A percentile compares a stretch with the other conserved stretches of the same genome.
Evolutionary conservation across 2,329 filamentous ascomycete genomes (phyloP).

Genomic region (Cladosporium sphaerospermum): DNA sequence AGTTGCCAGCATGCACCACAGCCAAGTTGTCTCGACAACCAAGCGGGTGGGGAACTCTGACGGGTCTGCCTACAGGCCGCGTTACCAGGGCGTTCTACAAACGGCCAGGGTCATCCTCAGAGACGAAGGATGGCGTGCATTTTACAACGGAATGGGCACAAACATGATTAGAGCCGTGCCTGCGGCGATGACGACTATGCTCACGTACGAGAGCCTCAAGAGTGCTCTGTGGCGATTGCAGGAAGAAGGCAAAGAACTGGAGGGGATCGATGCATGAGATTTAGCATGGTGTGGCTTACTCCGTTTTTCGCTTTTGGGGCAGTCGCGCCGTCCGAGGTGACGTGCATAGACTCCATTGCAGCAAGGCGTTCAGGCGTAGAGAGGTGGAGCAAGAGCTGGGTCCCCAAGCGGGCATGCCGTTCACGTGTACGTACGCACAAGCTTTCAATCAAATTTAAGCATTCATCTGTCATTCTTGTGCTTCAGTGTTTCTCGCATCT

Average conservation of each 20-base stretch:
- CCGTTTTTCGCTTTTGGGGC: no score
- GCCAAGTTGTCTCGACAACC: slow-evolving; percentile 28
- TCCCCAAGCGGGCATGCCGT: background rate
- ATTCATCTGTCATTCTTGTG: background rate
- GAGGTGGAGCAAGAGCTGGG: background rate
- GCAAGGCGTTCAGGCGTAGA: slow-evolving; percentile 8
- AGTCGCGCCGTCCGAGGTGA: no score
- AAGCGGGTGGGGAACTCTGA: slow-evolving; percentile 41
- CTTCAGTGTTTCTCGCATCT: background rate
- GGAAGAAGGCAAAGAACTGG: slow-evolving; percentile 40
- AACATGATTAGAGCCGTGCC: slow-evolving; percentile 96
- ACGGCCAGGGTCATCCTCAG: slow-evolving; percentile 78
- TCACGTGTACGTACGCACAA: background rate
- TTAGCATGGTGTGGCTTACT: background rate
- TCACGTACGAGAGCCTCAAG: slow-evolving; percentile 82
- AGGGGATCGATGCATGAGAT: slow-evolving; percentile 10
- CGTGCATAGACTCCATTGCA: background rate
- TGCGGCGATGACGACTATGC: slow-evolving; percentile 92
- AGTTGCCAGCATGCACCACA: slow-evolving; percentile 39
- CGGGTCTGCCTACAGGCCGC: slow-evolving; percentile 47
- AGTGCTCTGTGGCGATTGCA: slow-evolving; percentile 49
- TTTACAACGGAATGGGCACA: slow-evolving; percentile 94
- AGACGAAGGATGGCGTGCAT: slow-evolving; percentile 93
- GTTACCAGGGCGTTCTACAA: slow-evolving; percentile 71
- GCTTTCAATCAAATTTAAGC: background rate